Conservation (phyloP, 2,329 filamentous ascomycete species). For the Raffaelea arxii region DNA sequence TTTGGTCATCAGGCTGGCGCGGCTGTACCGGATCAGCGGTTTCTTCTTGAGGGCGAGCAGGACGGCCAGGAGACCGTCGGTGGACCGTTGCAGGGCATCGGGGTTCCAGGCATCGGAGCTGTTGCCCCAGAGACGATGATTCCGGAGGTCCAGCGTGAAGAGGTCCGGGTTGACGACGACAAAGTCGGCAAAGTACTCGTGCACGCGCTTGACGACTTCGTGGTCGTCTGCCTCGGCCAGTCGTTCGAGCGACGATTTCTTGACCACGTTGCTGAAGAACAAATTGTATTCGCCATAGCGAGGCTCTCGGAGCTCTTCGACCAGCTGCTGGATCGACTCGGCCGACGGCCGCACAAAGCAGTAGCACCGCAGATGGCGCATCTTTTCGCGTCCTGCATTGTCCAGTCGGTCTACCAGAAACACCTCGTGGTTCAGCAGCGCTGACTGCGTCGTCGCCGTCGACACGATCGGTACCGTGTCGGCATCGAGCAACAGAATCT, state of each 20-base stretch:
- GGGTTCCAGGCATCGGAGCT: conserved; percentile 84
- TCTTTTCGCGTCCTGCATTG: conserved; percentile 84
- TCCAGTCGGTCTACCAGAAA: conserved; percentile 96
- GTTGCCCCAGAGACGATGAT: conserved; percentile 64
- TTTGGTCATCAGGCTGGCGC: conserved; percentile 79
- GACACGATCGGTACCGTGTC: conserved; percentile 93
- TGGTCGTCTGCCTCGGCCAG: conserved; percentile 95
- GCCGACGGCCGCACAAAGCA: conserved; percentile 89
- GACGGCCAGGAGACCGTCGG: conserved; percentile 77
- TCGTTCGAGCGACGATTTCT: conserved; percentile 89
- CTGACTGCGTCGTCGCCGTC: conserved; percentile 89
- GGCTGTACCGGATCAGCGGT: conserved; percentile 86
- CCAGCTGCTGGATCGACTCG: conserved; percentile 84
- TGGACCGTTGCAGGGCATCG: conserved; percentile 75
- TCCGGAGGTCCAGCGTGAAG: conserved; percentile 62
- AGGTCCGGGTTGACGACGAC: conserved; percentile 91
- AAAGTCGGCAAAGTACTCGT: conserved; percentile 96
- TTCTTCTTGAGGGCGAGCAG: conserved; percentile 92
- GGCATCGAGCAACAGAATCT: conserved; percentile 86
- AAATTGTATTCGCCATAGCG: conserved; percentile 97
- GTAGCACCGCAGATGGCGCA: conserved; percentile 90
- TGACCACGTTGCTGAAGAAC: conserved; percentile 95
- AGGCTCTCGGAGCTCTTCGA: conserved; percentile 90
- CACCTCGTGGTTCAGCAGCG: conserved; percentile 89
- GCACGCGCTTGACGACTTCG: conserved; percentile 86